Evolutionary conservation across 2,329 filamentous ascomycete genomes (phyloP).

Genomic region (Lachnellula willkommii): DNA sequence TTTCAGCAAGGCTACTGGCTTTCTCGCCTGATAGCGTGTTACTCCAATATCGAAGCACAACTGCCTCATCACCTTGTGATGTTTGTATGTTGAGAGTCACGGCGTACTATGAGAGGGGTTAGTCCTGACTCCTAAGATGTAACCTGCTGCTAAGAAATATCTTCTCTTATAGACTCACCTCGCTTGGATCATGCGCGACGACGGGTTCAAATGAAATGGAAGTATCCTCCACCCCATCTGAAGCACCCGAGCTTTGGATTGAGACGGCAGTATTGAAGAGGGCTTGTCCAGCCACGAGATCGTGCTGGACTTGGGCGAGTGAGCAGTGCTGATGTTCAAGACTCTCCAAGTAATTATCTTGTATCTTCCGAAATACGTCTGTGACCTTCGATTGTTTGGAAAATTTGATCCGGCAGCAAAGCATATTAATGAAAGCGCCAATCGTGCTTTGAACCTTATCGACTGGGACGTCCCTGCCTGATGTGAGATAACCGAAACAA

Average conservation of each 20-base stretch:
- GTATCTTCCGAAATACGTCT: constrained; percentile 23
- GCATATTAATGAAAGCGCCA: constrained; percentile 41
- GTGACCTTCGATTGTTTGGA: constrained; percentile 23
- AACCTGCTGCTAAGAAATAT: not conserved
- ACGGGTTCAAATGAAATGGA: constrained; percentile 6
- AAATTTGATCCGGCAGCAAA: constrained; percentile 26
- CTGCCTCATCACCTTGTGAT: constrained; percentile 1
- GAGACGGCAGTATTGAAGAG: constrained; percentile 26
- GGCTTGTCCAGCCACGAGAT: constrained; percentile 8
- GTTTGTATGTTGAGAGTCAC: constrained; percentile 30
- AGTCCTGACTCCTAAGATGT: not conserved
- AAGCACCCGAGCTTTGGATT: constrained; percentile 2
- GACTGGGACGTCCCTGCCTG: constrained; percentile 41
- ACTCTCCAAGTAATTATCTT: constrained; percentile 32
- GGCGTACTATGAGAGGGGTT: constrained; percentile 27
- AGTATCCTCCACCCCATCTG: not conserved
- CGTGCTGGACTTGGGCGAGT: constrained; percentile 36
- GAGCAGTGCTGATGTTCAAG: constrained; percentile 37
- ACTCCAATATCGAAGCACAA: constrained; percentile 34
- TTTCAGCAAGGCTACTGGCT: constrained; percentile 35
- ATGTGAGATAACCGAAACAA: constrained; percentile 37
- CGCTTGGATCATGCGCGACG: constrained; percentile 12
- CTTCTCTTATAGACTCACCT: constrained; percentile 10
- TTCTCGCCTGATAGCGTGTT: constrained; percentile 35
- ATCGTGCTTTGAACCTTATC: constrained; percentile 41